phyloP scores from a whole-genome alignment of 768 basidiomycete species.

The Cantharellus cinnabarinus region DNA sequence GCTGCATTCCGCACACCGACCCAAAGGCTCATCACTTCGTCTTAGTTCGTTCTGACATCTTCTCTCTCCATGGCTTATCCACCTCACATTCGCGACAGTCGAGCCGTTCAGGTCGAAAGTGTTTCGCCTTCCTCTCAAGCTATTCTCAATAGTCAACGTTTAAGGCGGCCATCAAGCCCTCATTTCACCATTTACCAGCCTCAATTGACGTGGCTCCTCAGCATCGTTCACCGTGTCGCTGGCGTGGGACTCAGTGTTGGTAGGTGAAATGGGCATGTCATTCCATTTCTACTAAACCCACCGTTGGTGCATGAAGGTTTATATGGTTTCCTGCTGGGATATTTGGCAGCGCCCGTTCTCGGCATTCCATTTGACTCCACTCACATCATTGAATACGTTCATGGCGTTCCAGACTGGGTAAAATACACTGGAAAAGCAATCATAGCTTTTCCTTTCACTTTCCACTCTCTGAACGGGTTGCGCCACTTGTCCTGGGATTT shows the following conservation, averaged over 20 bases:
- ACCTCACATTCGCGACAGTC: no score
- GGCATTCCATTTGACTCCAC: slow-evolving; percentile 51
- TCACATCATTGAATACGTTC: slow-evolving; percentile 51
- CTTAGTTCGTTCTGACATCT: no score
- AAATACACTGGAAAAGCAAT: slow-evolving; percentile 60
- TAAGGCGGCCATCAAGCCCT: slow-evolving; percentile 75
- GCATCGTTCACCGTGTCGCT: slow-evolving; percentile 74
- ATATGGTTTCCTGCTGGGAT: slow-evolving; percentile 72
- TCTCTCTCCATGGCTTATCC: no score
- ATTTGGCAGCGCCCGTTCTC: slow-evolving; percentile 54
- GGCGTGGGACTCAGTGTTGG: slow-evolving; percentile 61
- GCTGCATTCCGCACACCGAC: not conserved
- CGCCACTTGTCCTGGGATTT: slow-evolving; percentile 83
- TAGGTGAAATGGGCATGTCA: slow-evolving; percentile 17
- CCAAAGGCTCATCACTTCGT: no score
- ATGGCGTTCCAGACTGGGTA: slow-evolving; percentile 49
- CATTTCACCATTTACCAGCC: slow-evolving; percentile 96
- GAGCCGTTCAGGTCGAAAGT: not conserved
- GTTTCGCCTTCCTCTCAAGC: slow-evolving; percentile 29
- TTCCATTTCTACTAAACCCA: not conserved
- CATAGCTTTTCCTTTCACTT: slow-evolving; percentile 74
- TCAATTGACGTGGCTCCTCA: slow-evolving; percentile 76
- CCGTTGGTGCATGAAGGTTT: slow-evolving; percentile 31
- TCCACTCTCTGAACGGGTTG: slow-evolving; percentile 78
- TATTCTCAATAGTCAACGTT: slow-evolving; percentile 75